Base-by-base conservation (phyloP, 495 filamentous ascomycete genomes). In the Daldinia caldariorum region DNA sequence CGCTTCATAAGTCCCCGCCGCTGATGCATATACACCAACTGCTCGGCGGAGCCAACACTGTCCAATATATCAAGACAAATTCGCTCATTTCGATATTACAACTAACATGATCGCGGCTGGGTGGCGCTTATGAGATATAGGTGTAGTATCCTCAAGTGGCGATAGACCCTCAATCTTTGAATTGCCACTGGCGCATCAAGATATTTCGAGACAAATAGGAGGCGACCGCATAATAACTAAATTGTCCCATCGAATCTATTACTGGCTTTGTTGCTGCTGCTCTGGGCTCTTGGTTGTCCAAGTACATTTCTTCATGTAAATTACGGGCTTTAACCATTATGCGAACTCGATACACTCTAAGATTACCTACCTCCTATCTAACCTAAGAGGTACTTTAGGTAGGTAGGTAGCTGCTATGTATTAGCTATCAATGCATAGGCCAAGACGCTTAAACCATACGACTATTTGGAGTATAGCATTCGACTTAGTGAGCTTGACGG, bases 291-390 rank as follows among this genome's bases (percentile, higher is more conserved):
- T 61, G 34, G 29, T 38, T 72, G 60, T 60, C 69, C 68, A 72
- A 72, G 68, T 51, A 64, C 37, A 63, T 64, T 14, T 67, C 54
- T 51, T 61, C 58, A 71, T 49, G 59, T 63, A 67, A 50, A 71
- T 67, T 55, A 14, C 51, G 54, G 54, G 54, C 37, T 56, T 39
- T 67, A 59, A 67, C 37, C 31, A 18, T 63, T 55, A 59, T 63
- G 45, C 63, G 31, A 63, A 26, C 54, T 50, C 59, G 62, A 32
- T 16, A 55, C 45, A 57, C 35, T 50, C 7, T 34, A 45, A 57
- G 51, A 32, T 14, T 41, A 20, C 7, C n/a, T n/a, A n/a, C n/a
- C n/a, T n/a, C n/a, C n/a, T n/a, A n/a, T n/a, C n/a, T n/a, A n/a
- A n/a, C n/a, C n/a, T n/a, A n/a, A n/a, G n/a, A n/a, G n/a, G n/a